These are phyloP conservation scores for Chaetomiaceae sp. DNA, from an alignment of 2,329 filamentous ascomycete genomes.

Conservation along the genomic window DNA sequence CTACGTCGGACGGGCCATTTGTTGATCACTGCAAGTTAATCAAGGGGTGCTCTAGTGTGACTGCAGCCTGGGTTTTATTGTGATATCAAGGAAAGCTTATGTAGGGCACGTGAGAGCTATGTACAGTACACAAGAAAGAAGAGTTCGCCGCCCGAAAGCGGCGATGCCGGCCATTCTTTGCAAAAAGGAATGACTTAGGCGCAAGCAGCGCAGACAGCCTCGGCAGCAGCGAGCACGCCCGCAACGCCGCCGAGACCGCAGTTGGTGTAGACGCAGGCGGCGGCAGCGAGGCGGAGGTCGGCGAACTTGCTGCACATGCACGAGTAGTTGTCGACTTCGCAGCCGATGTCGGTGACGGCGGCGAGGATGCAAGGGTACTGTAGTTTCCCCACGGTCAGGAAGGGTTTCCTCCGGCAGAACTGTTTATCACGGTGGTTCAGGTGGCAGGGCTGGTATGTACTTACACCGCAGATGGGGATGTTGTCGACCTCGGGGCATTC, in stretches of 20 bases:
- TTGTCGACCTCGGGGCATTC: conserved; percentile 10
- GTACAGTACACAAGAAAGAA: no score
- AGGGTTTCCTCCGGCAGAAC: no score
- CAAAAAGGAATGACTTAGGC: no score
- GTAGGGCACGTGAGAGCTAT: no score
- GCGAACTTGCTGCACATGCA: conserved; percentile 16
- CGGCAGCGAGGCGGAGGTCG: conserved; percentile 6
- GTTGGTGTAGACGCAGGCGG: conserved; percentile 3
- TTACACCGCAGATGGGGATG: conserved; percentile 15
- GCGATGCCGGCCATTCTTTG: no score
- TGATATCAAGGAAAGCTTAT: no score
- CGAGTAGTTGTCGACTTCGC: conserved; percentile 2
- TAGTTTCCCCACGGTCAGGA: background rate
- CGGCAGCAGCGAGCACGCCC: conserved; percentile 6
- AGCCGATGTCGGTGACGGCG: conserved; percentile 8
- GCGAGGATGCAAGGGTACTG: conserved; percentile 4
- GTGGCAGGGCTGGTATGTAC: background rate
- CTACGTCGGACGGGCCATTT: no score
- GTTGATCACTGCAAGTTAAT: no score
- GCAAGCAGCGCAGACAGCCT: conserved; percentile 16
- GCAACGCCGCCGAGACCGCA: conserved; percentile 5
- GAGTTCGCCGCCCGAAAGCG: no score
- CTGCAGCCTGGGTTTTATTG: no score
- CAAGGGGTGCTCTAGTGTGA: no score
- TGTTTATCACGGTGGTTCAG: no score